A percentile compares a stretch with the other conserved stretches of the same genome.
Evolutionary conservation across 1,284 basidiomycete species (phyloP).

Genomic region (Austroboletus niveus): DNA sequence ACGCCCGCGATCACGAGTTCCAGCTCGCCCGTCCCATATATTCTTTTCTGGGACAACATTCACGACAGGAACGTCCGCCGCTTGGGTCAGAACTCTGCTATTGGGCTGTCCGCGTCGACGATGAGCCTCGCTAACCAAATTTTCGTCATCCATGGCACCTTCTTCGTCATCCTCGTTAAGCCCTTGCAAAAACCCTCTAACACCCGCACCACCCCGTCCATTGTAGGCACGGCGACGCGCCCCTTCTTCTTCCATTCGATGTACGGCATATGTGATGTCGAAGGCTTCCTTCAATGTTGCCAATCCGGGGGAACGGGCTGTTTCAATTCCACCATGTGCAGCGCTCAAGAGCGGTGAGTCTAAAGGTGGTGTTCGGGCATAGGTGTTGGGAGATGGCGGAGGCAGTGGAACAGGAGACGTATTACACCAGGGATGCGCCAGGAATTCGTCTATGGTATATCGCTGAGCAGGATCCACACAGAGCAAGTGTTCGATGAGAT

Average conservation of each 20-base stretch:
- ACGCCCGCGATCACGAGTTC: conserved; percentile 62
- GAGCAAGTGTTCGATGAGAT: conserved; percentile 91
- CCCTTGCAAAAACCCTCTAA: conserved; percentile 76
- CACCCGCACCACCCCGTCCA: conserved; percentile 74
- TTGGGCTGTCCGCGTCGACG: conserved; percentile 47
- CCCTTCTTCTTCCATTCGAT: conserved; percentile 99
- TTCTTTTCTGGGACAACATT: conserved; percentile 31
- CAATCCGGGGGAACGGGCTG: conserved; percentile 86
- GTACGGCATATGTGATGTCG: conserved; percentile 98
- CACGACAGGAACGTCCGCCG: conserved; percentile 28
- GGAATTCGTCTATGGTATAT: conserved; percentile 97
- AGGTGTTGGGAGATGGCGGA: conserved; percentile 58
- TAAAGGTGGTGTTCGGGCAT: conserved; percentile 54
- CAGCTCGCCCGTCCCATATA: conserved; percentile 66
- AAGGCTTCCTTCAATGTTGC: conserved; percentile 96
- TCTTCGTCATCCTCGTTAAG: conserved; percentile 92
- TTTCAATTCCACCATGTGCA: conserved; percentile 69
- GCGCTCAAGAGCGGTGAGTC: conserved; percentile 88
- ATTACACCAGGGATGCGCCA: conserved; percentile 95
- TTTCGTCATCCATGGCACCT: conserved; percentile 44
- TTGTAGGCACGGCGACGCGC: conserved; percentile 80
- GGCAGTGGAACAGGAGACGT: conserved; percentile 60
- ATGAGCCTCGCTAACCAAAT: conserved; percentile 44
- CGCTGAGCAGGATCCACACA: conserved; percentile 95
- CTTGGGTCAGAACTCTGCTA: conserved; percentile 33